phyloP scores from a whole-genome alignment of 768 basidiomycete genomes.

The Cystofilobasidium macerans region DNA sequence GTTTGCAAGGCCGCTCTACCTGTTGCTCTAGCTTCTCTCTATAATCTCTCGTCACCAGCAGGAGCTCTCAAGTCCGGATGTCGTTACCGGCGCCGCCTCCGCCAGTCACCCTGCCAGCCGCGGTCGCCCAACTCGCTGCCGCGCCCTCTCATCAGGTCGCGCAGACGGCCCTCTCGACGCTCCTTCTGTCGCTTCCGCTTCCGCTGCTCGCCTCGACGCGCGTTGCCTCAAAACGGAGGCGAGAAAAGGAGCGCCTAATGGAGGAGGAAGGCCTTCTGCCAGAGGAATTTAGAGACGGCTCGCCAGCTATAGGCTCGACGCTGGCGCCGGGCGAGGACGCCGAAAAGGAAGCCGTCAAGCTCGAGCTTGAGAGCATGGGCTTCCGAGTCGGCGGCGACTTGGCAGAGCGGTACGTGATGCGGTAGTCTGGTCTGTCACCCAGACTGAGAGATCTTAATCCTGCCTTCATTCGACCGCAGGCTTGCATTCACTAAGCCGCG shows the following conservation, averaged over 20 bases:
- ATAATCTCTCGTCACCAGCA: too few relatives aligned
- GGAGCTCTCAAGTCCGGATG: neutral
- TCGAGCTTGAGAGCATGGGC: constrained; percentile 70
- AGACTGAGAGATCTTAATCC: too few relatives aligned
- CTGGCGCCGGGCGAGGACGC: constrained; percentile 46
- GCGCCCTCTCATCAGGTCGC: constrained; percentile 36
- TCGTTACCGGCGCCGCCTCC: neutral
- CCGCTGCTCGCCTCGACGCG: constrained; percentile 63
- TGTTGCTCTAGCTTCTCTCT: too few relatives aligned
- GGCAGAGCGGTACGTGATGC: constrained; percentile 69
- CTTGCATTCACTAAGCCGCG: constrained; percentile 62
- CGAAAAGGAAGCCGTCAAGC: constrained; percentile 59
- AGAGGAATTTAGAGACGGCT: constrained; percentile 42
- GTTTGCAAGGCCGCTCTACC: too few relatives aligned
- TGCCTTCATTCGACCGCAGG: constrained; percentile 41
- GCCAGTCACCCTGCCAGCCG: constrained; percentile 30
- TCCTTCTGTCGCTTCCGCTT: constrained; percentile 68
- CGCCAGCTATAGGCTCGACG: constrained; percentile 26
- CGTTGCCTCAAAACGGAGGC: constrained; percentile 56
- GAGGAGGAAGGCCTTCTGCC: constrained; percentile 54
- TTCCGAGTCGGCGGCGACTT: constrained; percentile 76
- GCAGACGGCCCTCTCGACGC: constrained; percentile 44
- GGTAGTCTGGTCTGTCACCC: too few relatives aligned
- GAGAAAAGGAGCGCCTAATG: constrained; percentile 67
- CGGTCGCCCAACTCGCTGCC: constrained; percentile 30